Conservation (phyloP, 176 grass and related monocot genomes). For the Aegilops umbellulata region DNA sequence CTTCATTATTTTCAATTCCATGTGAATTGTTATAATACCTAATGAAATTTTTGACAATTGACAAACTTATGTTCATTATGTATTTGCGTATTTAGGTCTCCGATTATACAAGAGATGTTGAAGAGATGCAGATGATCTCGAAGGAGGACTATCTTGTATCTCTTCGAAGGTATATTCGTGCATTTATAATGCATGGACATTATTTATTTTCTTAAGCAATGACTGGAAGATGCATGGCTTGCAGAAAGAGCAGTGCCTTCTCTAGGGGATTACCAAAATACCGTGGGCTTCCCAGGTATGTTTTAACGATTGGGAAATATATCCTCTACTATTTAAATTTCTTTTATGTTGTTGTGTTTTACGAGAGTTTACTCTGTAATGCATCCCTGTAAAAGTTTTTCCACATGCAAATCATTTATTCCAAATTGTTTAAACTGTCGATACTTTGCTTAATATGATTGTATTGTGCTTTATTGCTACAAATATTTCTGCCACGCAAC, state of each 20-base stretch:
- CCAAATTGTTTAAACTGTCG: neutral
- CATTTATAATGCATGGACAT: constrained; percentile 6
- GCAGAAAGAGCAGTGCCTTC: constrained; percentile 99
- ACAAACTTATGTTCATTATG: constrained; percentile 31
- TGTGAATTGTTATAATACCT: neutral
- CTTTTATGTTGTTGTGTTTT: neutral
- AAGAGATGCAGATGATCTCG: constrained; percentile 97
- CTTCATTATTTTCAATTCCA: constrained; percentile 21
- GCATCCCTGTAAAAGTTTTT: neutral
- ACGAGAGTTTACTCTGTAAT: neutral
- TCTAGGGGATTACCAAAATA: constrained; percentile 96
- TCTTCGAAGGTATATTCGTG: constrained; percentile 81
- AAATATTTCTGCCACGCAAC: neutral
- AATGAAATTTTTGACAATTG: constrained; percentile 17
- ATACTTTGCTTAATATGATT: neutral
- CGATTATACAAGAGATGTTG: constrained; percentile 99
- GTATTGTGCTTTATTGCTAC: neutral
- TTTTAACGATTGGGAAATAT: constrained; percentile 13
- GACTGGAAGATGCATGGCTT: constrained; percentile 21
- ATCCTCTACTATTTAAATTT: neutral
- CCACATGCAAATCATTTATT: neutral
- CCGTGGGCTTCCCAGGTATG: constrained; percentile 83
- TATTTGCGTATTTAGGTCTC: constrained; percentile 72
- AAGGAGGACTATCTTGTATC: constrained; percentile 99
- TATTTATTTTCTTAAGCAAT: constrained; percentile 44